A percentile compares a stretch with the other conserved stretches of the same genome.
These are phyloP conservation scores for Misopates orontium DNA, from an alignment of 257 asterid species.

Conservation along the genomic window DNA sequence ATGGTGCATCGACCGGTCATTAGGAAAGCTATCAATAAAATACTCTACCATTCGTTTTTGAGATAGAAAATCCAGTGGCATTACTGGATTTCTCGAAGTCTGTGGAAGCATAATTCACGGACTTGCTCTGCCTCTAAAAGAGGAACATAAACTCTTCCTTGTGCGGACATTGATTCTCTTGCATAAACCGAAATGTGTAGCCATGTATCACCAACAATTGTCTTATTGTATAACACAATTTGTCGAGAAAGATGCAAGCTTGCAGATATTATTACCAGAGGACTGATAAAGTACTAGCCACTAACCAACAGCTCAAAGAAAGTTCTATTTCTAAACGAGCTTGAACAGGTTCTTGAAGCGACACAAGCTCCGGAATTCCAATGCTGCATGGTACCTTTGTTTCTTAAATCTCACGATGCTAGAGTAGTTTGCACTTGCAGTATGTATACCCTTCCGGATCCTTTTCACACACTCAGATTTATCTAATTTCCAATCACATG, in stretches of 20 bases:
- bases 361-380: slow-evolving; percentile 34
- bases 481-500: neutral
- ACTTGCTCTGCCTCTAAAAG: slow-evolving; percentile 32
- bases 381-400: slow-evolving; percentile 39
- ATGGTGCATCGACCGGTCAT: slow-evolving; percentile 38
- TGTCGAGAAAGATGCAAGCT: slow-evolving; percentile 45
- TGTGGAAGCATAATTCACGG: slow-evolving; percentile 40
- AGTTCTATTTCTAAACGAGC: slow-evolving; percentile 41
- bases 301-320: slow-evolving; percentile 39
- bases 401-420: slow-evolving; percentile 35
- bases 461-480: neutral
- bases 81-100: slow-evolving; percentile 37
- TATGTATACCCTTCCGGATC: neutral
- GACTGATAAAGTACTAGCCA: slow-evolving; percentile 43
- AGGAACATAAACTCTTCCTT: slow-evolving; percentile 39
- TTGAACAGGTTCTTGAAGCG: slow-evolving; percentile 40
- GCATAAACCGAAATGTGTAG: slow-evolving; percentile 44
- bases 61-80: slow-evolving; percentile 37
- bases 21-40: slow-evolving; percentile 31
- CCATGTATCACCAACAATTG: slow-evolving; percentile 41
- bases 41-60: slow-evolving; percentile 32
- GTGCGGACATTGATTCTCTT: slow-evolving; percentile 35
- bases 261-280: slow-evolving; percentile 37
- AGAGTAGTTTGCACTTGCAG: slow-evolving; percentile 36
- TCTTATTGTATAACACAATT: slow-evolving; percentile 36